phyloP scores from a whole-genome alignment of 139 green algal genomes.

The Pycnococcus provasolii region DNA sequence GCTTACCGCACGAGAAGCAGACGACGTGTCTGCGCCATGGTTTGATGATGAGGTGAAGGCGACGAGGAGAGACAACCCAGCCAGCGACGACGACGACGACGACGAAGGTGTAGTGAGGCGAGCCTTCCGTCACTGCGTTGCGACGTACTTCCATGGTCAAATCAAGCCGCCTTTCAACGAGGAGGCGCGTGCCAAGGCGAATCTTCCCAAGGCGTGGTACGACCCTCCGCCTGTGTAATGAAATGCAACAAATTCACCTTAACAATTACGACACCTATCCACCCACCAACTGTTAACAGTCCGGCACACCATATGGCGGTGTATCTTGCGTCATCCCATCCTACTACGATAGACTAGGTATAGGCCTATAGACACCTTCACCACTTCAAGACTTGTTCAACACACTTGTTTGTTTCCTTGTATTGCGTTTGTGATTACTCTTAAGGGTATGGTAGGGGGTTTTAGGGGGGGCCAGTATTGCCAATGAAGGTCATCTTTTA shows the following conservation, averaged over 20 bases:
- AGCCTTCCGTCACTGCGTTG: conserved; percentile 64
- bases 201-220: conserved; percentile 17
- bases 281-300: not conserved
- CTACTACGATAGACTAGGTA: not conserved
- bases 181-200: conserved; percentile 39
- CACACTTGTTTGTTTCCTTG: too few species aligned
- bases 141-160: conserved; percentile 46
- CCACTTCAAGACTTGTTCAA: too few species aligned
- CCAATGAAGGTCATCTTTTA: too few species aligned
- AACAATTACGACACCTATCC: not conserved
- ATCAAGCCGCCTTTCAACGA: conserved; percentile 79
- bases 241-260: not conserved
- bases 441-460: too few species aligned
- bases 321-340: not conserved
- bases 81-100: not conserved
- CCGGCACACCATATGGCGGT: too few species aligned
- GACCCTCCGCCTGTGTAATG: conserved; percentile 9
- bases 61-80: too few species aligned
- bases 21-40: not conserved
- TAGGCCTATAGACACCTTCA: too few species aligned
- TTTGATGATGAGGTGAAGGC: not conserved
- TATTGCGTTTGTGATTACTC: too few species aligned
- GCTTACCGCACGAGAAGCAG: not conserved
- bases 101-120: conserved; percentile 46
- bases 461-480: too few species aligned